Base-by-base conservation (phyloP, 2,329 filamentous ascomycete genomes). In the Xylaria sp. region DNA sequence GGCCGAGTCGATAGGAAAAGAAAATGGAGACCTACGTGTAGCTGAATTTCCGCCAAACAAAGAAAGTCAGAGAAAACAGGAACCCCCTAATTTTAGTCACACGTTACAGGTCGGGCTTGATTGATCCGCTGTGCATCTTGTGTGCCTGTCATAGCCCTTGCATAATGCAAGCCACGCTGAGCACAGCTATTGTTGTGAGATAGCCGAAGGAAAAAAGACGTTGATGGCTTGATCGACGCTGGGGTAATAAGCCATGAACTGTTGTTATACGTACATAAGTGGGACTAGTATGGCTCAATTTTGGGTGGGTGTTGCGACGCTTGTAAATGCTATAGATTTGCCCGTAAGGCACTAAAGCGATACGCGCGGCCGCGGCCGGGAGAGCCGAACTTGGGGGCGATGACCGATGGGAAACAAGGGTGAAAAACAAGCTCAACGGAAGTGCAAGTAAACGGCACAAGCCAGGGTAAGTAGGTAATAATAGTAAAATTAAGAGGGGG, bases 81-180 rank as follows among this genome's bases (percentile, higher is more conserved):
- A 2, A 13, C 29, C 15, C 17, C 19, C 52, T 55, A 53, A 35
- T 53, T 57, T 54, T 54, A 54, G 53, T 46, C 29, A n/a, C 41
- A 60, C 57, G 11, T 54, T 47, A 41, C 37, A 38, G 41, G 21
- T 37, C n/a, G 15, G 11, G 38, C 38, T 46, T 21, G 17, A 21
- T 54, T 33, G 41, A 58, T 51, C 23, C 44, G 38, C 46, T 13
- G 44, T 54, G 51, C 60, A 35, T 59, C 37, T 23, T 21, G 17
- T 54, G 27, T 27, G 33, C 29, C 37, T 54, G 11, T 44, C 31
- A n/a, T 19, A 35, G 6, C 13, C 27, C 43, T 33, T 37, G 37
- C 61, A 60, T 60, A 25, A 60, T 63, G 57, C 61, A 64, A 58
- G 58, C 53, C 54, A 61, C 48, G 40, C n/a, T 33, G 21, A 19